Evolutionary conservation across 441 rosid species (phyloP), one percentile per base, ranked within the genome.

Genomic region (Croton laevigatus): DNA sequence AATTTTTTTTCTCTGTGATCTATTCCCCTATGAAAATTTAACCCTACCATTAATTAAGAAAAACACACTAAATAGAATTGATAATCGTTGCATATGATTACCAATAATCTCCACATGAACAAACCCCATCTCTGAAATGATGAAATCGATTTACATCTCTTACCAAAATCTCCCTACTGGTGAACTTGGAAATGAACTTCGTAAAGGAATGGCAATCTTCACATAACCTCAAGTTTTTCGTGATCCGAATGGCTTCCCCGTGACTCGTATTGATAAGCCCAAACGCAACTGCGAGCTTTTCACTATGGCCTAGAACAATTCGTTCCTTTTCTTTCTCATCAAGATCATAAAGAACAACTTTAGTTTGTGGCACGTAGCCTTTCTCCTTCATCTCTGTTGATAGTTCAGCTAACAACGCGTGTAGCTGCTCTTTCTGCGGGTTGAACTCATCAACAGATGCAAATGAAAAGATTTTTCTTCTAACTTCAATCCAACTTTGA

Each of bases 101-200:
- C 94, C 97, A 93, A 72, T 88, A 91, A 80, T 89, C 96, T 63
- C 91, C 88, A 80, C 96, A 91, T 5, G 98, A 91, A 79, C 97
- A 93, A 44, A 83, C 85, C 49, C 97, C 97, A 63, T 89, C 78
- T 20, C 65, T 81, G 45, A 94, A 94, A 84, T 84, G 84, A 79
- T 94, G 98, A 77, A 89, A 85, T 45, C 96, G 88, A 73, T 94
- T 94, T 59, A 89, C 92, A 72, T 91, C 97, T 52, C 91, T 82
- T 38, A 94, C 96, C 53, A 91, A 76, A 84, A 94, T 89, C 81
- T 88, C 95, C 64, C 77, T 88, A 51, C 78, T 76, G 58, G 88
- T 72, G 59, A 86, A 85, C 82, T 87, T 88, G 54, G 98, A 94
- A 65, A 91, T 80, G 69, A 88, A 83, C 77, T 91, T 91, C 0